phyloP scores from a whole-genome alignment of 192 early-diverging fungal species.

The Chytriomyces confervae region DNA sequence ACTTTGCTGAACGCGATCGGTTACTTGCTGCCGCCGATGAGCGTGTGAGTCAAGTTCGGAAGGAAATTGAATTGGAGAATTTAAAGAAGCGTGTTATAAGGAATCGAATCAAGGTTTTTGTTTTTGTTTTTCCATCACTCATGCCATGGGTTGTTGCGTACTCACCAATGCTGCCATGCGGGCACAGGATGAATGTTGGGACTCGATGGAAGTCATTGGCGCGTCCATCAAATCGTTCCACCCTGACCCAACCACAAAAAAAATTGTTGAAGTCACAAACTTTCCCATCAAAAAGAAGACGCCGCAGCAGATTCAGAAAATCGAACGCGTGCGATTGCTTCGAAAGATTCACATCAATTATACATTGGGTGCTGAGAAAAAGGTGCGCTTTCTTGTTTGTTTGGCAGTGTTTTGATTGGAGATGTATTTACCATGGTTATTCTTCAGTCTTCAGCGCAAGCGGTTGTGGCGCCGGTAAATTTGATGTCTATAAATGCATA shows the following conservation, averaged over 20 bases:
- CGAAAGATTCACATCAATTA: constrained; percentile 45
- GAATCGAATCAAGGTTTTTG: constrained; percentile 56
- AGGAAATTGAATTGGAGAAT: constrained; percentile 54
- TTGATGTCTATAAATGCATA: too few relatives aligned
- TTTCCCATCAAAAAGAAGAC: constrained; percentile 53
- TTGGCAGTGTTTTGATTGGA: too few relatives aligned
- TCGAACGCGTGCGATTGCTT: constrained; percentile 44
- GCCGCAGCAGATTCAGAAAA: constrained; percentile 33
- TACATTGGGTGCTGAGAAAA: neutral
- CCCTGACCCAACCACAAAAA: constrained; percentile 45
- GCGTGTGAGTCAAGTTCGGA: constrained; percentile 41
- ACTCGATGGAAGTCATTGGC: constrained; percentile 58
- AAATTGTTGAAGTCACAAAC: constrained; percentile 49
- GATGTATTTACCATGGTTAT: too few relatives aligned
- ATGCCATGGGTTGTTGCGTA: neutral
- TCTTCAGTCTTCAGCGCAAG: too few relatives aligned
- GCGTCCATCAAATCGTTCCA: constrained; percentile 56
- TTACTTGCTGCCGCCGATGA: constrained; percentile 45
- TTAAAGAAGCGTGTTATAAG: constrained; percentile 53
- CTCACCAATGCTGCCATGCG: neutral
- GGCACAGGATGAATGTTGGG: constrained; percentile 57
- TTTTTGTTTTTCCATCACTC: constrained; percentile 9
- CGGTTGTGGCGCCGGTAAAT: too few relatives aligned
- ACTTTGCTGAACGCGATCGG: constrained; percentile 58
- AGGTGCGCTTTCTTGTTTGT: neutral